Base-by-base conservation (phyloP, 1,284 basidiomycete genomes). In the Leucoagaricus sp. region DNA sequence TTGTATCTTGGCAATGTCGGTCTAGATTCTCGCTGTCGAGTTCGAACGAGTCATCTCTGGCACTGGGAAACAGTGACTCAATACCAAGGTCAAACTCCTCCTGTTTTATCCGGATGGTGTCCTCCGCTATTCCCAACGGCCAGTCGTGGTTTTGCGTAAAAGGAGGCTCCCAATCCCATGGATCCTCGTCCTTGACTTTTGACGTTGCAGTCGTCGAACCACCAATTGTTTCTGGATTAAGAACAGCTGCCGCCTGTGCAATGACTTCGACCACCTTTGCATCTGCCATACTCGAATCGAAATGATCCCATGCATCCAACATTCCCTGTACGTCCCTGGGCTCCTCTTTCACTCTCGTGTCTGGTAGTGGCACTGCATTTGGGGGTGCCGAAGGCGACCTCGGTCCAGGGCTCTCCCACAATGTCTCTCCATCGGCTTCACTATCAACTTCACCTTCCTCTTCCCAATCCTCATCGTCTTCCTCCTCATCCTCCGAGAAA, bases 291-390 rank as follows among this genome's bases (percentile, higher is more conserved):
- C 64, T 70, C 6, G 71, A 72, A 60, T 82, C 78, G 57, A 83
- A 73, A 62, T 82, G 77, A 45, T 87, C 87, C 85, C 86, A 89
- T 17, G 80, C 80, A 56, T 86, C 85, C 36, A 88, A 65, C 67
- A 85, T 78, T 15, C 80, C 80, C 60, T 83, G 78, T 9, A 87
- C 76, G 61, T 86, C 85, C 25, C 70, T 73, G 0, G 80, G 77
- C 61, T 88, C 85, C 61, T 82, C 76, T 67, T 87, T 87, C 57
- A 87, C 78, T 38, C 23, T 56, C 7, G 70, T 65, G 3, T 80
- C 63, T 25, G 73, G 66, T 55, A 64, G 64, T 50, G 65, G 61
- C 29, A 64, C 61, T 19, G 55, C 70, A 62, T 67, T 65, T 57
- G 69, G 67, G 8, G 75, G 74, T 10, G 76, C 80, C 3, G 81